Conservation (phyloP, 2,329 filamentous ascomycete genomes). For the Aureobasidium sp. region DNA sequence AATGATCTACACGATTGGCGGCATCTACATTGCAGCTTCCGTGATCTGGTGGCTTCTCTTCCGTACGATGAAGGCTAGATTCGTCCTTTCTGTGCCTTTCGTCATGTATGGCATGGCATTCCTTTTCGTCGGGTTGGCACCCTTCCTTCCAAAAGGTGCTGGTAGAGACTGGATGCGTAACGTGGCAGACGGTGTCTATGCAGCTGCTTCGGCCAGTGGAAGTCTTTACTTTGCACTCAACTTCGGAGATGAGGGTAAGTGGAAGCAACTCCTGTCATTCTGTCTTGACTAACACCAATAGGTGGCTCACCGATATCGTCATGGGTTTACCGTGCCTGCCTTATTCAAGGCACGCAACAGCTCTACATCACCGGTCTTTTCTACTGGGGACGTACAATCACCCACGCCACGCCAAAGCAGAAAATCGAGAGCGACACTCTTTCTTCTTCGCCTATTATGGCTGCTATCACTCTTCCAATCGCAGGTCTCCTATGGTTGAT, state of each 20-base stretch:
- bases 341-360: constrained; percentile 62
- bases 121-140: constrained; percentile 54
- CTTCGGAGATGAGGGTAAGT: constrained; percentile 40
- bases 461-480: constrained; percentile 52
- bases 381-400: constrained; percentile 58
- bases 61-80: constrained; percentile 34
- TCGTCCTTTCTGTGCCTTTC: constrained; percentile 55
- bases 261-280: not conserved
- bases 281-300: constrained; percentile 31
- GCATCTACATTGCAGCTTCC: constrained; percentile 52
- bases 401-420: constrained; percentile 31
- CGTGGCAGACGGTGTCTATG: constrained; percentile 55
- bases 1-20: constrained; percentile 55
- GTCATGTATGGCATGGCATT: constrained; percentile 57
- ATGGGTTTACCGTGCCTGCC: constrained; percentile 59
- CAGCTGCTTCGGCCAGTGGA: constrained; percentile 55
- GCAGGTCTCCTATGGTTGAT: constrained; percentile 51
- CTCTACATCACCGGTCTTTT: constrained; percentile 58
- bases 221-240: constrained; percentile 61
- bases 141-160: constrained; percentile 38
- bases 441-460: constrained; percentile 24
- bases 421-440: constrained; percentile 32
- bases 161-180: constrained; percentile 51
- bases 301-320: constrained; percentile 48
- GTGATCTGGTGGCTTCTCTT: constrained; percentile 58